phyloP scores from a whole-genome alignment of 139 green algal genomes.

The Pleodorina starrii region DNA sequence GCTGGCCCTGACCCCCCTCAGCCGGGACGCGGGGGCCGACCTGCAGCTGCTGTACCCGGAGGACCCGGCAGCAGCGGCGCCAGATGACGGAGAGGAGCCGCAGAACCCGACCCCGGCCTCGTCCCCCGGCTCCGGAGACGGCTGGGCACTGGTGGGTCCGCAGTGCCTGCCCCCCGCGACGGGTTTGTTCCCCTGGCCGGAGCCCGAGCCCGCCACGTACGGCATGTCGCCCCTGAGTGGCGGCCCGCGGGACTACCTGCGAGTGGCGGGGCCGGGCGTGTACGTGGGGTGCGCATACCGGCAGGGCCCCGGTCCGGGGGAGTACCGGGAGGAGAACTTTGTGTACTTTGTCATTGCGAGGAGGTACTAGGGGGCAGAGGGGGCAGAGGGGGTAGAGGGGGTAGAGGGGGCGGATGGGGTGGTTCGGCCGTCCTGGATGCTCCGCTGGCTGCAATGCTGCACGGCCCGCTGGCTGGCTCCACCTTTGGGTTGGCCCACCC shows the following conservation, averaged over 20 bases:
- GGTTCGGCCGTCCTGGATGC: too few relatives aligned
- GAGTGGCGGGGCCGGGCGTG: conserved; percentile 64
- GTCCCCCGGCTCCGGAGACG: background rate
- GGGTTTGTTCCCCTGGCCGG: conserved; percentile 24
- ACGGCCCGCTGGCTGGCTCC: too few relatives aligned
- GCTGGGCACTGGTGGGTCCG: conserved; percentile 28
- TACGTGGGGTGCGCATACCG: conserved; percentile 68
- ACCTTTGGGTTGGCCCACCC: too few relatives aligned
- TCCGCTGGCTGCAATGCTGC: too few relatives aligned
- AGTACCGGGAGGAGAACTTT: conserved; percentile 54
- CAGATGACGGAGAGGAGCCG: background rate
- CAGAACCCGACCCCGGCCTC: background rate
- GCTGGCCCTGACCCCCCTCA: conserved; percentile 49
- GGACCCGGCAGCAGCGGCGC: background rate
- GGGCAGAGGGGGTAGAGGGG: background rate
- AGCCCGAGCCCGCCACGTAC: conserved; percentile 7
- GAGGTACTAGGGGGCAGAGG: background rate
- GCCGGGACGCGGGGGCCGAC: conserved; percentile 60
- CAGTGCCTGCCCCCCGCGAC: background rate
- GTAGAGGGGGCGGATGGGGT: background rate
- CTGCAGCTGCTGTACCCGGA: conserved; percentile 50
- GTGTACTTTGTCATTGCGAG: conserved; percentile 66
- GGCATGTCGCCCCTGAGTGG: conserved; percentile 57
- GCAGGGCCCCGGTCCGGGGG: background rate
- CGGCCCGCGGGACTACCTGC: conserved; percentile 56